A percentile compares a stretch with the other conserved stretches of the same genome.
phyloP scores from a whole-genome alignment of 257 asterid species.

The Jaltomata sinuosa region DNA sequence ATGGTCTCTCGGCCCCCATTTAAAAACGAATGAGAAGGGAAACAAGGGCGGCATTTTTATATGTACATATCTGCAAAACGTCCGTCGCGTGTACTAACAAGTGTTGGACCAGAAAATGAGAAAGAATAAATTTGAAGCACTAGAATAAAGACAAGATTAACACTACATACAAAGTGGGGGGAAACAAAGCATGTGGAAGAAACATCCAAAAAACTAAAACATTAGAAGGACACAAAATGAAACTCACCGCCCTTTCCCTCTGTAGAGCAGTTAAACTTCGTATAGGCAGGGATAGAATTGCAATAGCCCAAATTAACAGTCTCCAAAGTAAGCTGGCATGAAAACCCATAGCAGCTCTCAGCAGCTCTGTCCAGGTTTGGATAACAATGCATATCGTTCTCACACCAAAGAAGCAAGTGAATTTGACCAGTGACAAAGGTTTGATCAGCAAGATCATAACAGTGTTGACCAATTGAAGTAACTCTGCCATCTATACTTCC shows the following conservation, averaged over 20 bases:
- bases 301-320: slow-evolving; percentile 19
- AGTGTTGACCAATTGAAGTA: slow-evolving; percentile 14
- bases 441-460: slow-evolving; percentile 19
- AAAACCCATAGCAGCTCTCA: slow-evolving; percentile 30
- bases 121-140: background rate
- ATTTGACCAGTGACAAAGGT: slow-evolving; percentile 38
- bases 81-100: too few relatives aligned
- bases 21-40: too few relatives aligned
- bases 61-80: too few relatives aligned
- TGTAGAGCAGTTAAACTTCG: slow-evolving; percentile 42
- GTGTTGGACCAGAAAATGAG: too few relatives aligned
- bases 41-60: too few relatives aligned
- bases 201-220: background rate
- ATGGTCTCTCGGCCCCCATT: too few relatives aligned
- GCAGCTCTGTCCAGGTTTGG: slow-evolving; percentile 46
- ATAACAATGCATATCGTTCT: slow-evolving; percentile 18
- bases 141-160: background rate
- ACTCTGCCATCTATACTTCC: slow-evolving; percentile 19
- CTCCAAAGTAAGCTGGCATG: slow-evolving; percentile 34
- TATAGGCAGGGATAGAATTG: slow-evolving; percentile 43
- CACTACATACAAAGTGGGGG: background rate
- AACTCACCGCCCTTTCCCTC: slow-evolving; percentile 40
- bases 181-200: background rate
- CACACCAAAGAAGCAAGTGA: slow-evolving; percentile 26
- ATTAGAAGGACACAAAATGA: background rate